Evolutionary conservation across 495 filamentous ascomycete species (phyloP).

Genomic region (Gamarada debralockiae): DNA sequence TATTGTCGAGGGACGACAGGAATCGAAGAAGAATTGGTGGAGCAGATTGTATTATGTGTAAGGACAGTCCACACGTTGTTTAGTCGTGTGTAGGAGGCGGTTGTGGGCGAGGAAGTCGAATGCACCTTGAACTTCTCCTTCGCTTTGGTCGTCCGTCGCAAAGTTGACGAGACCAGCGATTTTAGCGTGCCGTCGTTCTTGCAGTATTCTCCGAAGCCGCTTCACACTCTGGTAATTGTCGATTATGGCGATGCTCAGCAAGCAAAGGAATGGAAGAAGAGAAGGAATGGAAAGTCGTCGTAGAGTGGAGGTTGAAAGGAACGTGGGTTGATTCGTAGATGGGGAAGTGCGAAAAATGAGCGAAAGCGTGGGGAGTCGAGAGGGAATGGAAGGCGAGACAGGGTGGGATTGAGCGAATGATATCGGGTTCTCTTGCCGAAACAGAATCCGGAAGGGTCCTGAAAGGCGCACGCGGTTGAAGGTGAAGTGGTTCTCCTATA

Average conservation of each 20-base stretch:
- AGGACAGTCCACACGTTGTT: conserved; percentile 8
- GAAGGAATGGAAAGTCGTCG: not conserved
- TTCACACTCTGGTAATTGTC: too few species aligned
- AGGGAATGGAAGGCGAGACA: not conserved
- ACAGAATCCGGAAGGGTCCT: too few species aligned
- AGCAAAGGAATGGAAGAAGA: not conserved
- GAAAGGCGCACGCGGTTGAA: too few species aligned
- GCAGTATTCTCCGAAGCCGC: not conserved
- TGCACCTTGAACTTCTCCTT: not conserved
- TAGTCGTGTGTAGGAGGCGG: not conserved
- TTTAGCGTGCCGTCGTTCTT: not conserved
- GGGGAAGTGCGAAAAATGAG: not conserved
- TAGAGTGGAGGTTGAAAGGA: not conserved
- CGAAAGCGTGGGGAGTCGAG: not conserved
- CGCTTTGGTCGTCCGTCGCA: not conserved
- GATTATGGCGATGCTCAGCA: too few species aligned
- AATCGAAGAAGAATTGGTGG: not conserved
- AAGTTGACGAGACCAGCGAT: not conserved
- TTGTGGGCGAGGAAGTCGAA: not conserved
- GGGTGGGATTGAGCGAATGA: conserved; percentile 2
- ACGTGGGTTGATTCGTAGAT: not conserved
- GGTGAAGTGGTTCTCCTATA: too few species aligned
- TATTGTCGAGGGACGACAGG: not conserved
- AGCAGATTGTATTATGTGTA: conserved; percentile 3
- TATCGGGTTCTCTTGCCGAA: too few species aligned